These are phyloP conservation scores for Malus hybrid DNA, from an alignment of 331 rosid genomes.

Conservation along the genomic window DNA sequence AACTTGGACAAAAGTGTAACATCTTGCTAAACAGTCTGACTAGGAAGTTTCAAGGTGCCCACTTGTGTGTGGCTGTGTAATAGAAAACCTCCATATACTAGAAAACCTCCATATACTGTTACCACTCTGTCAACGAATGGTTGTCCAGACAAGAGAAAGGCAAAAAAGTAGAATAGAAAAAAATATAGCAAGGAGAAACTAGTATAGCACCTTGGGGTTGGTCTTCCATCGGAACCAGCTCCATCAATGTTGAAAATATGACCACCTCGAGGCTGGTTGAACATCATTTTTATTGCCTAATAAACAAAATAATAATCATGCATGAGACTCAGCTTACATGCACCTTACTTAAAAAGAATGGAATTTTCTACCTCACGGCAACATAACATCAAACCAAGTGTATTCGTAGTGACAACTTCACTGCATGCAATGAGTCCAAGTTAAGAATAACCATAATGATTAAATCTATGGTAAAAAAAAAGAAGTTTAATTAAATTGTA, in stretches of 20 bases:
- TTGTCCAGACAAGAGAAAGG: not conserved
- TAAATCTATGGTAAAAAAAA: conserved; percentile 10
- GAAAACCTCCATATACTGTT: not conserved
- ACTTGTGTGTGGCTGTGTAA: not conserved
- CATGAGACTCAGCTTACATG: conserved; percentile 16
- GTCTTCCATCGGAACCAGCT: conserved; percentile 98
- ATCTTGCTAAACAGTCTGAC: not conserved
- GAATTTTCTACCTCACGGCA: conserved; percentile 78
- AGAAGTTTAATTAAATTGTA: not conserved
- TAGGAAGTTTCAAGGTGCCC: not conserved
- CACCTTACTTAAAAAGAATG: conserved; percentile 9
- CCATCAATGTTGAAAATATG: conserved; percentile 96
- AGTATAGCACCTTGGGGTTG: conserved; percentile 72
- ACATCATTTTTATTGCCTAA: conserved; percentile 94
- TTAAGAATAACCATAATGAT: conserved; percentile 5
- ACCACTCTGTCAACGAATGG: not conserved
- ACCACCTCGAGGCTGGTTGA: conserved; percentile 80
- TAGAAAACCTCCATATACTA: not conserved
- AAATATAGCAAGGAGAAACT: not conserved
- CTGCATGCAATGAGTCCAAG: conserved; percentile 44
- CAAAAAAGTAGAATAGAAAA: conserved; percentile 1
- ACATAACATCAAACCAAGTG: conserved; percentile 96
- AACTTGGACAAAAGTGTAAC: not conserved
- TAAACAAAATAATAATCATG: conserved; percentile 14
- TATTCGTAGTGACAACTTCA: conserved; percentile 87